phyloP scores from a whole-genome alignment of 768 basidiomycete genomes.

The Xerocomus brunneocitrinus region DNA sequence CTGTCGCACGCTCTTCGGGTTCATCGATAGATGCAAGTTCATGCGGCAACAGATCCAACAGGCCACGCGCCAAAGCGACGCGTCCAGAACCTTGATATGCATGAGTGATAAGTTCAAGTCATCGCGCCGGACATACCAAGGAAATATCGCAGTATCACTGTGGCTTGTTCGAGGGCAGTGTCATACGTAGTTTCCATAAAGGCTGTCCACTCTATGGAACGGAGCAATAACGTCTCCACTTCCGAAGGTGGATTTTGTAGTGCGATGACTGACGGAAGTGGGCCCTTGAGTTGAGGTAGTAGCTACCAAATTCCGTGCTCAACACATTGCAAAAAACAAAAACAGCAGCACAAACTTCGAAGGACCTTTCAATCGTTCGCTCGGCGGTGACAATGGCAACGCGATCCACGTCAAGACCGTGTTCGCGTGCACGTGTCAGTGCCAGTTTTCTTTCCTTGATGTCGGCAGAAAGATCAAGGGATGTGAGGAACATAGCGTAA shows the following conservation, averaged over 20 bases:
- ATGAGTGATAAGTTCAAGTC: conserved; percentile 1
- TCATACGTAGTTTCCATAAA: conserved; percentile 68
- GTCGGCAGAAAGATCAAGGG: conserved; percentile 61
- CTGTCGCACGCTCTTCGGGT: conserved; percentile 67
- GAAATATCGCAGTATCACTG: conserved; percentile 85
- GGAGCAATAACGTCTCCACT: conserved; percentile 61
- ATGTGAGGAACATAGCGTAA: conserved; percentile 86
- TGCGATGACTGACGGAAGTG: conserved; percentile 56
- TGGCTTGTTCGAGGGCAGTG: conserved; percentile 81
- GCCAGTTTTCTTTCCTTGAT: conserved; percentile 63
- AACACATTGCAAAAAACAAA: conserved; percentile 6
- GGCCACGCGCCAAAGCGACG: conserved; percentile 57
- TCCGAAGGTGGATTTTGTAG: conserved; percentile 54
- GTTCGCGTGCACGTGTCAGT: conserved; percentile 71
- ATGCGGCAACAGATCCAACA: conserved; percentile 57
- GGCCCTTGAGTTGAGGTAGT: conserved; percentile 50
- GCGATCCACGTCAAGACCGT: conserved; percentile 75
- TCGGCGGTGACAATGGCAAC: conserved; percentile 83
- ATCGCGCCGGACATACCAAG: conserved; percentile 53
- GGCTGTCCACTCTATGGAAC: conserved; percentile 92
- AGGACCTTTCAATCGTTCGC: conserved; percentile 64
- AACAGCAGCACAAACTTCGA: conserved; percentile 42
- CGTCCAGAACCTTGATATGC: conserved; percentile 59
- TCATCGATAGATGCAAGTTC: conserved; percentile 60
- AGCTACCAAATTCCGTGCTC: conserved; percentile 32